Base-by-base conservation (phyloP, 257 asterid genomes). In the Scutellaria baicalensis region DNA sequence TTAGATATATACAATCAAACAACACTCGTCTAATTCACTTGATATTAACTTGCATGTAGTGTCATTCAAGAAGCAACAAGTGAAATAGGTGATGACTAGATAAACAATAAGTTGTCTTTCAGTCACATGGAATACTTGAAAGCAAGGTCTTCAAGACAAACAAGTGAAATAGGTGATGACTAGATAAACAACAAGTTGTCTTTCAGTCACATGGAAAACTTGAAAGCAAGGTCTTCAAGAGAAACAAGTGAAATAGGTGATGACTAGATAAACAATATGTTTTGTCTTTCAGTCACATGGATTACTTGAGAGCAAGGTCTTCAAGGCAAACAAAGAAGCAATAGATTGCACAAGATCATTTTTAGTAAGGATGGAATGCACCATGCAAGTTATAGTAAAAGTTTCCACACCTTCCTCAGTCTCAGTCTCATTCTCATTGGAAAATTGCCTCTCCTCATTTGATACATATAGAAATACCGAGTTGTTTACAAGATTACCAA, bases 401-500 rank as follows among this genome's bases (percentile, higher is more conserved):
- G 52, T 71, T 80, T 64, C 6, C 50, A 35, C 75, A 91, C 97
- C 97, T 91, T 94, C 97, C 70, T 84, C 95, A 10, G 80, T 75
- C 70, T 84, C 95, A 10, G 80, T 75, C 73, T 72, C 80, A 75
- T 69, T 84, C 85, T 77, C 87, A 78, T 75, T 80, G 18, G 85
- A 72, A 61, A 80, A 70, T 61, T 72, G 89, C 75, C 82, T 81
- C 80, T 85, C 99, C 80, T 91, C 96, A 79, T 82, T 86, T 44
- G 99, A 91, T 68, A 83, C 75, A 77, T 81, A 86, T 38, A 83
- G 79, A 74, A 93, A 89, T 49, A 93, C 97, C 6, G 99, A 91
- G 77, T 80, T 91, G 80, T 86, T 93, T 51, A 93, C 99, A 63
- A 93, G 95, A 83, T 93, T 93, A 43, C 97, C 99, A 73, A 93